phyloP scores from a whole-genome alignment of 257 asterid species.

The Asclepias syriaca region DNA sequence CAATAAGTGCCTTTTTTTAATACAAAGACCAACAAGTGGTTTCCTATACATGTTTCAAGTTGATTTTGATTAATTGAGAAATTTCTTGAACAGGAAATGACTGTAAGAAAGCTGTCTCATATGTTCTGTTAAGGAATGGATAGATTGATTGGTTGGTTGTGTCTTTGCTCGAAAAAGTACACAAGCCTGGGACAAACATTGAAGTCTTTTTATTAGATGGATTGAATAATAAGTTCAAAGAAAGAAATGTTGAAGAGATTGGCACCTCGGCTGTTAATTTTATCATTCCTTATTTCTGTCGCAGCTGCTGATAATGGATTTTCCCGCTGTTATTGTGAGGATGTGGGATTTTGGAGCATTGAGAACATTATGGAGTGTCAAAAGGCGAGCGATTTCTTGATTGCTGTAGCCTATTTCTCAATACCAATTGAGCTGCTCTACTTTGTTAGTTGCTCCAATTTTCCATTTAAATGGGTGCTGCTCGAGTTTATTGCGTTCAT shows the following conservation, averaged over 20 bases:
- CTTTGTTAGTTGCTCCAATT: constrained; percentile 68
- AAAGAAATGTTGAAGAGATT: constrained; percentile 60
- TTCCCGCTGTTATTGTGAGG: constrained; percentile 69
- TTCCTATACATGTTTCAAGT: constrained; percentile 1
- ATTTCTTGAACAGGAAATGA: constrained; percentile 24
- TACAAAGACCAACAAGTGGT: not conserved
- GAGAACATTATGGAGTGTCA: constrained; percentile 65
- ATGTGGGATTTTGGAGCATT: constrained; percentile 70
- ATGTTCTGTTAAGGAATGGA: constrained; percentile 14
- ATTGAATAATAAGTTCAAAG: constrained; percentile 30
- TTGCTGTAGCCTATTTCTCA: constrained; percentile 91
- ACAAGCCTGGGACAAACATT: constrained; percentile 8
- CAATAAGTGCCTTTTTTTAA: not conserved
- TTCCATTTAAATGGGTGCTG: constrained; percentile 94
- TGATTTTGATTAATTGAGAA: constrained; percentile 11
- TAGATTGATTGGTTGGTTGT: constrained; percentile 19
- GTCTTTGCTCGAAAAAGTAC: constrained; percentile 19
- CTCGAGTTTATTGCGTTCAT: constrained; percentile 81
- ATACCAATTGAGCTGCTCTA: constrained; percentile 92
- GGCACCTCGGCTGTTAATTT: constrained; percentile 40
- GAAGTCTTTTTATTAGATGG: constrained; percentile 17
- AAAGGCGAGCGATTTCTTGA: constrained; percentile 72
- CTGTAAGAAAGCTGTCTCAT: constrained; percentile 8
- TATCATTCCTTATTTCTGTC: constrained; percentile 29
- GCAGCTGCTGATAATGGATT: constrained; percentile 42